Base-by-base conservation (phyloP, 306 rosid genomes). In the Medicago lupulina region DNA sequence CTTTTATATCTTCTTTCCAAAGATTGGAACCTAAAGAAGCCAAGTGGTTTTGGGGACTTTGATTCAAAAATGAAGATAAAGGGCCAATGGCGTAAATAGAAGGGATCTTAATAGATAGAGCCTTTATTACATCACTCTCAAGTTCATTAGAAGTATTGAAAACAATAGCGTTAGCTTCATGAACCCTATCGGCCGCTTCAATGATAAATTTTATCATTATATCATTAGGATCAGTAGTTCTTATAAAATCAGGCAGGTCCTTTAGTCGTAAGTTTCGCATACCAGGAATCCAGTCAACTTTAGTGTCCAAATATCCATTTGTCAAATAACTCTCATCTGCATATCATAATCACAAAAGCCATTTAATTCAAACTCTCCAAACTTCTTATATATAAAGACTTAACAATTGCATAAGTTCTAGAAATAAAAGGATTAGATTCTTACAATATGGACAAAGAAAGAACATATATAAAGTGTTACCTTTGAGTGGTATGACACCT, bases 401-500 rank as follows among this genome's bases (percentile, higher is more conserved):
- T n/a, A n/a, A n/a, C n/a, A n/a, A n/a, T n/a, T n/a, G n/a, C n/a
- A n/a, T n/a, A n/a, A n/a, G n/a, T n/a, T n/a, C n/a, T n/a, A n/a
- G n/a, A n/a, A n/a, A n/a, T n/a, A n/a, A n/a, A n/a, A n/a, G n/a
- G n/a, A n/a, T n/a, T 23, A 23, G 2, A 2, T 23, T 23, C 28
- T 2, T 23, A 23, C 28, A 23, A 1, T 23, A 23, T 23, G 3
- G 28, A 23, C 2, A 23, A 31, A 31, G 36, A 46, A 47, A 47
- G 5, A 31, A 31, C 53, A 47, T 2, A 23, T 1, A 23, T 3
- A 5, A 47, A n/a, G n/a, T n/a, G n/a, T 5, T 74, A 75, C 85
- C 85, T 81, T 76, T 70, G 51, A 81, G 64, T 13, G 78, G 74
- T 60, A 41, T 36, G 43, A 76, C 1, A 4, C 74, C 81, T 28